Evolutionary conservation across 768 basidiomycete genomes (phyloP).

Genomic region (Amanita muscaria): DNA sequence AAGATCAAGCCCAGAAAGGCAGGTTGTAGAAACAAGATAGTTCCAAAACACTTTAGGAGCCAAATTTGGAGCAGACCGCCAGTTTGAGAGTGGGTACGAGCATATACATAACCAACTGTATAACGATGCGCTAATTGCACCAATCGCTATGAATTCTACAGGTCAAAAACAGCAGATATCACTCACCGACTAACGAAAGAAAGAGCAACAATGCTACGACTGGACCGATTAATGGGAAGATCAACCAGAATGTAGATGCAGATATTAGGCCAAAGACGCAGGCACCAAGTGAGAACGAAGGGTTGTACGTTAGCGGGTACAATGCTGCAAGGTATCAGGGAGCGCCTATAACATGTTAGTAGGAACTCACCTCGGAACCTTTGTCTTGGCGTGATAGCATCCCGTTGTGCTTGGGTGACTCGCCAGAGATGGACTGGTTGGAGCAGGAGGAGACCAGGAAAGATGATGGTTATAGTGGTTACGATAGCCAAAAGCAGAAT

Average conservation of each 20-base stretch:
- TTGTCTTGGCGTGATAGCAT: slow-evolving; percentile 68
- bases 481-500: slow-evolving; percentile 49
- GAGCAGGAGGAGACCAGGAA: slow-evolving; percentile 65
- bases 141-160: not conserved
- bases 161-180: not conserved
- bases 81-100: slow-evolving; percentile 62
- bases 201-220: slow-evolving; percentile 58
- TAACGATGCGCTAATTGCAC: slow-evolving; percentile 61
- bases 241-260: slow-evolving; percentile 62
- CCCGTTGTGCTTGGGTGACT: slow-evolving; percentile 44
- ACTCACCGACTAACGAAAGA: slow-evolving; percentile 51
- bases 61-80: slow-evolving; percentile 70
- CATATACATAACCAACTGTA: slow-evolving; percentile 72
- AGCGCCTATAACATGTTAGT: slow-evolving; percentile 5
- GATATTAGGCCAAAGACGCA: slow-evolving; percentile 63
- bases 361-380: slow-evolving; percentile 57
- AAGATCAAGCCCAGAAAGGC: slow-evolving; percentile 67
- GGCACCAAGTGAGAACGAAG: slow-evolving; percentile 56
- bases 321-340: slow-evolving; percentile 33
- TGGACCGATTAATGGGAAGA: slow-evolving; percentile 72
- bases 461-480: slow-evolving; percentile 56
- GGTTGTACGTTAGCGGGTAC: slow-evolving; percentile 65
- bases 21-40: slow-evolving; percentile 65
- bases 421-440: slow-evolving; percentile 59
- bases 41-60: slow-evolving; percentile 65